Base-by-base conservation (phyloP, 2,329 filamentous ascomycete genomes). In the Cytospora piceae region DNA sequence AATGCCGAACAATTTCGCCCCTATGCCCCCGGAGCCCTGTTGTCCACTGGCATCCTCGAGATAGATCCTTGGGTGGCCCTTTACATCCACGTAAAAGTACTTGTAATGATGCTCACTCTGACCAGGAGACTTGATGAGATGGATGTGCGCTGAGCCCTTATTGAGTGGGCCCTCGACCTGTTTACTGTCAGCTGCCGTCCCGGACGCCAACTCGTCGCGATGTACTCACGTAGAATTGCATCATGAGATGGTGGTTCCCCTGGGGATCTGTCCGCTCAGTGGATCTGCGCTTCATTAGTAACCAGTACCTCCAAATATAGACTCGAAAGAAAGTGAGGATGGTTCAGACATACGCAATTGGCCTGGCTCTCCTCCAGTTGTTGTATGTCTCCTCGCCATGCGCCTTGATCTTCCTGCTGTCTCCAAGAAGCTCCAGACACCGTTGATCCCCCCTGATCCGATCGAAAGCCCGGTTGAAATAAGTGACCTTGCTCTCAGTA, bases 401-500 rank as follows among this genome's bases (percentile, higher is more conserved):
- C 0, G 93, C 93, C 27, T 82, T 83, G 65, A 98, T 94, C 74
- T 93, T 85, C 67, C 88, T 88, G 49, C 84, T 78, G 20, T 92
- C 88, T 17, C 93, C 93, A 1, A 98, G 84, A 8, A 96, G 75
- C 64, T 90, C 87, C 32, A 88, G 81, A 74, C 92, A 96, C 65
- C 86, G 82, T 0, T 85, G 76, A 73, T 96, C 90, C 61, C 85
- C 83, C 75, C 90, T 92, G 74, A 98, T 88, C 68, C 88, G 87
- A 73, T 91, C 86, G 57, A 96, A 90, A 0, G 92, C 92, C 69
- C 91, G 89, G 79, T 96, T 96, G 83, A 96, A 97, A 75, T 95
- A 88, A 64, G 88, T 86, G 20, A 90, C 94, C 77, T 93, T 94
- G 81, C 92, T 95, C 74, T 94, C 90, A 24, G 91, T 85, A 4